A percentile compares a stretch with the other conserved stretches of the same genome.
phyloP scores from a whole-genome alignment of 2,329 filamentous ascomycete species.

The Fusarium sp. region DNA sequence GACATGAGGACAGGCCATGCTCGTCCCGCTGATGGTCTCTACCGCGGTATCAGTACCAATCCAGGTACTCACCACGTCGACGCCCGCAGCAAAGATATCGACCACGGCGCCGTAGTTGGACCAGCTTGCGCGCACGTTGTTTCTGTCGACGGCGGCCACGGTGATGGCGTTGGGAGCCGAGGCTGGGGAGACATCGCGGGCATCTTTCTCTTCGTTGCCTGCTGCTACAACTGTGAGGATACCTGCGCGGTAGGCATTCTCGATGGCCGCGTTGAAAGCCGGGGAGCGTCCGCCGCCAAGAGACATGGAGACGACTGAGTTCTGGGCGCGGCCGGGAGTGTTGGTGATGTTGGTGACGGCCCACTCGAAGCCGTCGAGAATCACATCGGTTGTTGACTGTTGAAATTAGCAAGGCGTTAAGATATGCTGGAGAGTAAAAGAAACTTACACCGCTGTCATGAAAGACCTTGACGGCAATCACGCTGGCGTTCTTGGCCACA shows the following conservation, averaged over 20 bases:
- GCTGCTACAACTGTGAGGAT: conserved; percentile 67
- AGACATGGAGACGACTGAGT: conserved; percentile 67
- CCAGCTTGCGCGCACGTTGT: conserved; percentile 55
- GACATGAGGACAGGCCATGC: conserved; percentile 72
- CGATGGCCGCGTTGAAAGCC: conserved; percentile 63
- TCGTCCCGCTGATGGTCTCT: conserved; percentile 67
- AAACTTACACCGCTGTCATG: conserved; percentile 35
- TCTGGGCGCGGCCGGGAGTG: conserved; percentile 51
- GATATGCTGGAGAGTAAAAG: neutral
- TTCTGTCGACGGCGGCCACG: conserved; percentile 61
- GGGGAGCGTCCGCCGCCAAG: conserved; percentile 60
- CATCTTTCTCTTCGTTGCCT: conserved; percentile 61
- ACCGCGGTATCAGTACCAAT: conserved; percentile 55
- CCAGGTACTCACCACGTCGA: conserved; percentile 59
- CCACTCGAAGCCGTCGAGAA: conserved; percentile 51
- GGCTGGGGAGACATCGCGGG: conserved; percentile 58
- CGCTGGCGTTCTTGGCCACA: conserved; percentile 56
- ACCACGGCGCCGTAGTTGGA: conserved; percentile 63
- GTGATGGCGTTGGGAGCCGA: conserved; percentile 61
- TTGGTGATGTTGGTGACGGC: conserved; percentile 56
- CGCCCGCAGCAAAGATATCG: conserved; percentile 65
- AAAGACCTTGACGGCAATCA: conserved; percentile 62
- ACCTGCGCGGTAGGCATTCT: conserved; percentile 57
- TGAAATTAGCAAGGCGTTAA: neutral
- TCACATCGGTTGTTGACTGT: conserved; percentile 40